Evolutionary conservation across 768 basidiomycete species (phyloP).

Genomic region (Gymnopilus dilepis): DNA sequence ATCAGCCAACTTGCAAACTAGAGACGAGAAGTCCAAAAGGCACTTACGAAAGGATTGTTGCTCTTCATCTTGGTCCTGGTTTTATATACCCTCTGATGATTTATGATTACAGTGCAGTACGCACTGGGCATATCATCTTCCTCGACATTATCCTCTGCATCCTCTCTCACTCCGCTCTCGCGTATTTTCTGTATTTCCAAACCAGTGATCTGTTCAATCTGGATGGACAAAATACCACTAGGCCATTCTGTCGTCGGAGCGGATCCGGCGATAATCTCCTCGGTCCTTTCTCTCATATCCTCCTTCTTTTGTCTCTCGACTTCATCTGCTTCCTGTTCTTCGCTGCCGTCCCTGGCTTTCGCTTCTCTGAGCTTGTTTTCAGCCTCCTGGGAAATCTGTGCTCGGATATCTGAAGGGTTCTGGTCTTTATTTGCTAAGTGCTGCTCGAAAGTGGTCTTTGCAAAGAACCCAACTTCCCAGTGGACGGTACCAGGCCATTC

Average conservation of each 20-base stretch:
- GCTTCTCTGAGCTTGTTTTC: conserved; percentile 58
- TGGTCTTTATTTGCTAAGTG: conserved; percentile 36
- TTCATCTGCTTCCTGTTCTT: conserved; percentile 30
- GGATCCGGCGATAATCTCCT: conserved; percentile 48
- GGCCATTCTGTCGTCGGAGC: conserved; percentile 67
- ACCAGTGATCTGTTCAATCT: conserved; percentile 69
- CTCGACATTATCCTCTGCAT: conserved; percentile 55
- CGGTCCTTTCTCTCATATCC: conserved; percentile 39
- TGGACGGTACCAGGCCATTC: conserved; percentile 43
- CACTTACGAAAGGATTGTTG: conserved; percentile 49
- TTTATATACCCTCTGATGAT: conserved; percentile 49
- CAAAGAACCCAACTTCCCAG: conserved; percentile 59
- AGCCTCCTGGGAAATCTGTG: conserved; percentile 41
- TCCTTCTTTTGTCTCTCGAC: conserved; percentile 43
- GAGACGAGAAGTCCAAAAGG: not conserved
- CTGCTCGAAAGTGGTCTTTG: conserved; percentile 50
- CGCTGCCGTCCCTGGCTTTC: conserved; percentile 20
- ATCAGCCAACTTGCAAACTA: not conserved
- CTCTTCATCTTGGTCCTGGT: conserved; percentile 53
- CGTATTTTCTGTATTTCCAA: conserved; percentile 62
- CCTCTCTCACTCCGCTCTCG: conserved; percentile 58
- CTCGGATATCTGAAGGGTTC: conserved; percentile 42
- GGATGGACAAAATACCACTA: conserved; percentile 67
- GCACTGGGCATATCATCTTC: conserved; percentile 65
- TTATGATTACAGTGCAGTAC: conserved; percentile 57